Conservation (phyloP, 1,284 basidiomycete genomes). For the Austropuccinia psidii region DNA sequence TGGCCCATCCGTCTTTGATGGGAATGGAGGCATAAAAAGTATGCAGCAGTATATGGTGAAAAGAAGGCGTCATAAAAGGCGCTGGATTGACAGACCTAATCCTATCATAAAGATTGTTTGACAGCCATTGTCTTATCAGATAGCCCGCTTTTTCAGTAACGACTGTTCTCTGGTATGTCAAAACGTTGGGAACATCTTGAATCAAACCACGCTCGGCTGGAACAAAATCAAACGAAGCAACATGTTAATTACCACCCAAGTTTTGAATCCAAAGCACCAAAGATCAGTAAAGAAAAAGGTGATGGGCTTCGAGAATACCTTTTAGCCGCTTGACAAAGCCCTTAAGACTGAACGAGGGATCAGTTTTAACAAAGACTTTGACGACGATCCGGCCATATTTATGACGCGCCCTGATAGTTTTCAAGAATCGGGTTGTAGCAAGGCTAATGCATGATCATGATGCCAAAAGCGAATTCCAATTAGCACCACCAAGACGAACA, state of each 20-base stretch:
- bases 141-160: slow-evolving; percentile 97
- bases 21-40: background rate
- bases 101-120: slow-evolving; percentile 90
- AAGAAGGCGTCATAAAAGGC: background rate
- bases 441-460: slow-evolving; percentile 52
- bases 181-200: slow-evolving; percentile 74
- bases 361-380: slow-evolving; percentile 75
- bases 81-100: slow-evolving; percentile 64
- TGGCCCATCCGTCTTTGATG: background rate
- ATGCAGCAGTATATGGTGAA: background rate
- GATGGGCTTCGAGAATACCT: slow-evolving; percentile 50
- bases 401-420: slow-evolving; percentile 74
- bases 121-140: slow-evolving; percentile 87
- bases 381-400: slow-evolving; percentile 63
- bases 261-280: no score
- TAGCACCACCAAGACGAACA: background rate
- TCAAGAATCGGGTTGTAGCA: slow-evolving; percentile 87
- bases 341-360: slow-evolving; percentile 61
- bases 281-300: background rate
- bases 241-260: no score
- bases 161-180: slow-evolving; percentile 79
- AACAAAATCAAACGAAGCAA: background rate
- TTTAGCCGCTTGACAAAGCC: slow-evolving; percentile 63
- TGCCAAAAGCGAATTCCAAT: background rate
- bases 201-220: slow-evolving; percentile 68